Evolutionary conservation across 2,329 filamentous ascomycete genomes (phyloP).

Genomic region (Neophaeococcomyces mojaviensis): DNA sequence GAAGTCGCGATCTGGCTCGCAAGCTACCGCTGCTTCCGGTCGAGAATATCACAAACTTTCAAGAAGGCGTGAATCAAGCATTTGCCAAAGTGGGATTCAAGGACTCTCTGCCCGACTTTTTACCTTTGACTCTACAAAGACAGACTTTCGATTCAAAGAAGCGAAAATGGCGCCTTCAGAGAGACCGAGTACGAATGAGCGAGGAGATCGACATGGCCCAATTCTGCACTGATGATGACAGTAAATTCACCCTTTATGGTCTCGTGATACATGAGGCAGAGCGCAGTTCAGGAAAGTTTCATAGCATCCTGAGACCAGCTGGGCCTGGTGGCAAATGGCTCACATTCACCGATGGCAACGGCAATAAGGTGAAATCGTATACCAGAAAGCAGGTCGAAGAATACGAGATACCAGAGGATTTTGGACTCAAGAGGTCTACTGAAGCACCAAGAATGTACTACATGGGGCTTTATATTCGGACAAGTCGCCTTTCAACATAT

Average conservation of each 20-base stretch:
- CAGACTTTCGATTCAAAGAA: slow-evolving; percentile 48
- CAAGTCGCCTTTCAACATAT: slow-evolving; percentile 37
- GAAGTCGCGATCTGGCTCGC: slow-evolving; percentile 26
- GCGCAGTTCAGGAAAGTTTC: slow-evolving; percentile 52
- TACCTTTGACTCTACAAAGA: slow-evolving; percentile 51
- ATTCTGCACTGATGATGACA: slow-evolving; percentile 28
- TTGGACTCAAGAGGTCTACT: slow-evolving; percentile 31
- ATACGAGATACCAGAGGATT: slow-evolving; percentile 41
- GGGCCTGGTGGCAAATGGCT: slow-evolving; percentile 53
- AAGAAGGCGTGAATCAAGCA: slow-evolving; percentile 27
- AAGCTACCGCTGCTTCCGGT: slow-evolving; percentile 29
- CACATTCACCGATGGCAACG: slow-evolving; percentile 49
- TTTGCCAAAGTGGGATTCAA: slow-evolving; percentile 8
- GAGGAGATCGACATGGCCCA: slow-evolving; percentile 44
- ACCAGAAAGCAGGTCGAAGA: slow-evolving; percentile 47
- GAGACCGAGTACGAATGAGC: slow-evolving; percentile 49
- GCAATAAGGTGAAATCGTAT: slow-evolving; percentile 49
- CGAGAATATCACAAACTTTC: slow-evolving; percentile 30
- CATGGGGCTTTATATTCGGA: slow-evolving; percentile 49
- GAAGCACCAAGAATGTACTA: slow-evolving; percentile 42
- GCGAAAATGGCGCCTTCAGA: slow-evolving; percentile 51
- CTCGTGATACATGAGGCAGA: slow-evolving; percentile 54
- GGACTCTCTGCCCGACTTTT: slow-evolving; percentile 38
- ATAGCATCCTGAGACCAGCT: slow-evolving; percentile 51
- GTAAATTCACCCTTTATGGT: slow-evolving; percentile 51